Evolutionary conservation across 352 stramenopile species (phyloP).

Genomic region (Hyaloperonospora arabidopsidis): DNA sequence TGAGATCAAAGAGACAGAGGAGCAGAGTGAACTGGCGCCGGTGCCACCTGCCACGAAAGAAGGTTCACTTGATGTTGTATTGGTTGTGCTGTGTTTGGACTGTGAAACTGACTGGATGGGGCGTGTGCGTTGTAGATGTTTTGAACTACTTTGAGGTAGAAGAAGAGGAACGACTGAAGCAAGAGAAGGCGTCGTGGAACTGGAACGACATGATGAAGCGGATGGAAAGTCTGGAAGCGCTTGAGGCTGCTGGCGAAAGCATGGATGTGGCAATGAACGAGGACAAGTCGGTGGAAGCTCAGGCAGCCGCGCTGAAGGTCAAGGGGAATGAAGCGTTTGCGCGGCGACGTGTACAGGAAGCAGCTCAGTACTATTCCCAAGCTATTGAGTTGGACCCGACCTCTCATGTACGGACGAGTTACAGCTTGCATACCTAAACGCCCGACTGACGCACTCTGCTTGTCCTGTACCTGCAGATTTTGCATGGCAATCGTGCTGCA

Average conservation of each 20-base stretch:
- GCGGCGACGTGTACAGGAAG: slow-evolving; percentile 62
- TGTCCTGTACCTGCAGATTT: slow-evolving; percentile 35
- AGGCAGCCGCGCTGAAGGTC: slow-evolving; percentile 47
- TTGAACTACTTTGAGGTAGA: slow-evolving; percentile 81
- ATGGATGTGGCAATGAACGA: slow-evolving; percentile 20
- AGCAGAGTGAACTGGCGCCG: slow-evolving; percentile 48
- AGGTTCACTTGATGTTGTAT: slow-evolving; percentile 25
- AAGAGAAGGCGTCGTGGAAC: slow-evolving; percentile 57
- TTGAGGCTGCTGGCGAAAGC: slow-evolving; percentile 33
- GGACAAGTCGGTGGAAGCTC: slow-evolving; percentile 20
- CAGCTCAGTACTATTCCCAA: slow-evolving; percentile 81
- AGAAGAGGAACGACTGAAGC: slow-evolving; percentile 60
- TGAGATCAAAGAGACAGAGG: slow-evolving; percentile 79
- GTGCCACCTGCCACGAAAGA: slow-evolving; percentile 48
- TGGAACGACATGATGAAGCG: slow-evolving; percentile 84
- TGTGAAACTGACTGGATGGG: neutral
- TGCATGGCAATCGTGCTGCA: slow-evolving; percentile 78
- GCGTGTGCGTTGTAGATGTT: slow-evolving; percentile 34
- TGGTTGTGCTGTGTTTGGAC: neutral
- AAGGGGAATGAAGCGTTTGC: slow-evolving; percentile 79
- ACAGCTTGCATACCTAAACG: neutral
- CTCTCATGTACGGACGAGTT: slow-evolving; percentile 46
- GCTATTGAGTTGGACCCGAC: slow-evolving; percentile 69
- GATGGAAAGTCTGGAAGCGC: slow-evolving; percentile 76
- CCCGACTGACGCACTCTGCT: slow-evolving; percentile 4